Base-by-base conservation (phyloP, 2,329 filamentous ascomycete genomes). In the Xylaria sp. region DNA sequence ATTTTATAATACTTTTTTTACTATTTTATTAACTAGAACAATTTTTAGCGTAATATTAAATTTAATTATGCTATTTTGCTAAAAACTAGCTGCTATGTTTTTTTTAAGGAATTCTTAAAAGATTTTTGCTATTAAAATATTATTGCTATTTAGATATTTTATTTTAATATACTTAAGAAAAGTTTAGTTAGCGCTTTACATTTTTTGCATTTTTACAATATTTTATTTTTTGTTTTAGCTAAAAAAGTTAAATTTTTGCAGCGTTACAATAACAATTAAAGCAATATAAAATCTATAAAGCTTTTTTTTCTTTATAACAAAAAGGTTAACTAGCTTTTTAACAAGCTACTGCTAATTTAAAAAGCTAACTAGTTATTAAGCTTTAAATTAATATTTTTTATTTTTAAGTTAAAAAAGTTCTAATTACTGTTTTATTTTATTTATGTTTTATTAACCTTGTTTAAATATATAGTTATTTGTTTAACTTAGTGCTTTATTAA, bases 41-140 rank as follows among this genome's bases (percentile, higher is more conserved):
- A 58, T 42, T 47, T 20, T 5, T 7, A 58, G 20, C 31, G 20
- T n/a, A 58, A n/a, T 11, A 58, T 58, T 29, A 15, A 57, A 59
- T 61, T 61, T 59, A 38, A 61, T 33, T 56, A 11, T 42, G 20
- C 47, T 25, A 4, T n/a, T 53, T 51, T 55, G 20, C 54, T 57
- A 2, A 59, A 36, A 54, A 39, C 3, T 17, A 47, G 25, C 59
- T 33, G 44, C 9, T 25, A 20, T 15, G 36, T 63, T 33, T 44
- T 13, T 22, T 69, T 66, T 45, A 31, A 62, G 17, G 31, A 47
- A 38, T 15, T 69, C 15, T 15, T 69, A 9, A 22, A 62, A 36
- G 10, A 20, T 25, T 49, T 68, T 45, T 39, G 62, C 50, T 38
- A 49, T 15, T 25, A 38, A 53, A 36, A 63, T 2, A 36, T 45